Base-by-base conservation (phyloP, 2,329 filamentous ascomycete species). In the Penicillium aurantiogriseum region DNA sequence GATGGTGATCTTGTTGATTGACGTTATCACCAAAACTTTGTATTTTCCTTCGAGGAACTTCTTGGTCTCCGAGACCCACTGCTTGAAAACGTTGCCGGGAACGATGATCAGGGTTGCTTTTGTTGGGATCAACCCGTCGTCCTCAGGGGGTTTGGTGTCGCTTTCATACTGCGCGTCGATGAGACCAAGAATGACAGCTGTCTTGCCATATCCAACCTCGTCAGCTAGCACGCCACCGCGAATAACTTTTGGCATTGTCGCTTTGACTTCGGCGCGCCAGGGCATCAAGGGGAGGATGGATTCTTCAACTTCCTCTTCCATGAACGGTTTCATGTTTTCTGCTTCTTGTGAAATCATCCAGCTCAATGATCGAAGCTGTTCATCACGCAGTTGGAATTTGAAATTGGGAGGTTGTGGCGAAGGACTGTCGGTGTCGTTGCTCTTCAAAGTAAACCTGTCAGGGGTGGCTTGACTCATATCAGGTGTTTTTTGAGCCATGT, bases 131-230 rank as follows among this genome's bases (percentile, higher is more conserved):
- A 72, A 65, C 39, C 68, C 68, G 2, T 51, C 54, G 10, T 35
- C 48, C 5, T 50, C 47, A 9, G 59, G 21, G 11, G 58, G 42
- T 46, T 57, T 11, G 38, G 53, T 40, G 44, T 71, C 66, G 11
- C 57, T 58, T 10, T 71, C 58, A 21, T 52, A 38, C 31, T 61
- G 58, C 31, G 73, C 69, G 36, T 83, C 76, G 31, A 88, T 80
- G 9, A 88, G 70, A 0, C 79, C 85, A 13, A 89, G 75, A 2
- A 80, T 81, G 0, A 83, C 81, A 1, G 85, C 81, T 0, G 87
- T 89, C 65, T 90, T 89, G 0, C 87, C 87, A 65, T 86, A 89
- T 0, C 84, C 86, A 35, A 88, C 85, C 44, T 84, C 78, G 64
- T 88, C 85, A 2, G 85, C 85, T 35, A 88, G 75, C 19, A 89